Conservation (phyloP, 164 flowering plant species). For the Vitis cinerea region DNA sequence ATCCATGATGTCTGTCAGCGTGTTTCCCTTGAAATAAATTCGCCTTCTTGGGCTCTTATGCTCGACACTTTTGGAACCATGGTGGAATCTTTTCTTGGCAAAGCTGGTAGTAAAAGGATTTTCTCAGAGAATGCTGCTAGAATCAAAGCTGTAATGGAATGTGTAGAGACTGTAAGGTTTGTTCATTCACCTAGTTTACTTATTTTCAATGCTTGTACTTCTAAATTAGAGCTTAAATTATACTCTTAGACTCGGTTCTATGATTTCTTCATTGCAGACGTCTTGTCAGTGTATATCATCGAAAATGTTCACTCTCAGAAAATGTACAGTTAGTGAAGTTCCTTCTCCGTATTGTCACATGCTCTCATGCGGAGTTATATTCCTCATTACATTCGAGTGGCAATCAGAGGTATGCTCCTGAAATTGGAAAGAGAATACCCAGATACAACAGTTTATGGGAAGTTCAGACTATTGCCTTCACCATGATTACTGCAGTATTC, state of each 20-base stretch:
- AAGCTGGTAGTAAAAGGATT: constrained; percentile 15
- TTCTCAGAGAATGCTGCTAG: constrained; percentile 23
- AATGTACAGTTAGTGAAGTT: constrained; percentile 44
- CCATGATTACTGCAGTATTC: constrained; percentile 64
- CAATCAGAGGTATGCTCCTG: constrained; percentile 24
- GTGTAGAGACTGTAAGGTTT: constrained; percentile 65
- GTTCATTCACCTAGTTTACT: neutral
- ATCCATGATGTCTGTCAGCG: constrained; percentile 42
- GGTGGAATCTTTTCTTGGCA: constrained; percentile 32
- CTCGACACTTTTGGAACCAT: constrained; percentile 46
- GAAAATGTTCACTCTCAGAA: constrained; percentile 37
- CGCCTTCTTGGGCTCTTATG: constrained; percentile 50
- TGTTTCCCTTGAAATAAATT: constrained; percentile 43
- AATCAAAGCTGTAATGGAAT: constrained; percentile 33
- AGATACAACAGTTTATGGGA: constrained; percentile 49
- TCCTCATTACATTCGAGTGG: constrained; percentile 23
- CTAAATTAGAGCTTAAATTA: neutral
- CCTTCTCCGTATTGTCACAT: constrained; percentile 47
- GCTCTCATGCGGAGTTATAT: constrained; percentile 36
- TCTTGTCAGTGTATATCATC: constrained; percentile 27
- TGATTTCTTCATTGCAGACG: constrained; percentile 25
- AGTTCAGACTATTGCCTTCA: constrained; percentile 47
- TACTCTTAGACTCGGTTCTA: neutral
- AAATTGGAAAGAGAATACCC: constrained; percentile 22
- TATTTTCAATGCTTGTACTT: neutral